Evolutionary conservation across 1,284 basidiomycete species (phyloP).

Genomic region (Phellopilus nigrolimitatus): DNA sequence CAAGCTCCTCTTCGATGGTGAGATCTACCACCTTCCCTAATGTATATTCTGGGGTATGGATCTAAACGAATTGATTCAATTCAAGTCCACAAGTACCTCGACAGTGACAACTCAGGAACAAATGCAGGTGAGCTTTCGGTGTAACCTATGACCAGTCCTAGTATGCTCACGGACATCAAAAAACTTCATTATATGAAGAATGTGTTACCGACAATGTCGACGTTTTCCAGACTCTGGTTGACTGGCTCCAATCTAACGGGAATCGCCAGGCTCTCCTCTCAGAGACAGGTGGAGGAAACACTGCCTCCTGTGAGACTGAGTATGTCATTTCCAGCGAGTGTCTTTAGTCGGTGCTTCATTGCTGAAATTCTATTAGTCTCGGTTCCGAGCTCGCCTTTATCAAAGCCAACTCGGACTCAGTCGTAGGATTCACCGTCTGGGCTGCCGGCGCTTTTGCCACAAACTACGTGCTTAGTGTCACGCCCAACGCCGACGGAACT

Average conservation of each 20-base stretch:
- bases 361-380: slow-evolving; percentile 30
- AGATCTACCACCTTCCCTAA: slow-evolving; percentile 8
- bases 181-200: background rate
- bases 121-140: slow-evolving; percentile 30
- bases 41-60: too few species aligned
- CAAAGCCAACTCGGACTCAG: slow-evolving; percentile 38
- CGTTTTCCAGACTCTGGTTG: slow-evolving; percentile 40
- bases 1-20: slow-evolving; percentile 54
- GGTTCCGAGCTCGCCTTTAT: slow-evolving; percentile 43
- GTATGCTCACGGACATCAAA: background rate
- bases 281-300: slow-evolving; percentile 57
- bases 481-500: slow-evolving; percentile 33
- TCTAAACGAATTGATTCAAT: slow-evolving; percentile 1
- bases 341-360: background rate
- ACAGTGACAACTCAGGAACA: slow-evolving; percentile 54
- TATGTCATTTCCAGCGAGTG: slow-evolving; percentile 25
- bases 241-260: slow-evolving; percentile 44
- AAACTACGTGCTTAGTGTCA: slow-evolving; percentile 34
- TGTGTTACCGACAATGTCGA: slow-evolving; percentile 37
- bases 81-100: slow-evolving; percentile 57
- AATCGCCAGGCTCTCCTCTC: slow-evolving; percentile 52
- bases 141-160: slow-evolving; percentile 29
- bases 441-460: slow-evolving; percentile 37
- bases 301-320: slow-evolving; percentile 42
- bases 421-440: slow-evolving; percentile 50